A percentile compares a stretch with the other conserved stretches of the same genome.
These are phyloP conservation scores for Epichloe sylvatica DNA, from an alignment of 2,329 filamentous ascomycete genomes.

Conservation along the genomic window DNA sequence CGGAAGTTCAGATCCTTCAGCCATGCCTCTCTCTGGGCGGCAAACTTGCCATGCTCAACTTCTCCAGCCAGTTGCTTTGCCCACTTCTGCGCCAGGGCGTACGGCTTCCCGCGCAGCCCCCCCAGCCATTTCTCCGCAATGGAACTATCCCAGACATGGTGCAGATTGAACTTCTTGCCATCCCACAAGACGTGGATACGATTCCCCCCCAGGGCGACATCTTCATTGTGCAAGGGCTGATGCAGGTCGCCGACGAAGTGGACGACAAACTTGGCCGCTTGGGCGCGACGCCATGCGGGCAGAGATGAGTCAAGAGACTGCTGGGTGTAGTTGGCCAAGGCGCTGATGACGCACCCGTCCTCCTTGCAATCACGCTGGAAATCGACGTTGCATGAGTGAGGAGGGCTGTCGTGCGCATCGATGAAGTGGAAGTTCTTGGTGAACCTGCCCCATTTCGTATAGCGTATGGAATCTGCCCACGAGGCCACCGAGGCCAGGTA, in stretches of 20 bases:
- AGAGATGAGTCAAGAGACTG: constrained; percentile 35
- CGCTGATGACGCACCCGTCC: constrained; percentile 47
- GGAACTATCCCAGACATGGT: constrained; percentile 59
- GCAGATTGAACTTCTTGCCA: constrained; percentile 45
- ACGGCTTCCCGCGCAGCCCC: constrained; percentile 39
- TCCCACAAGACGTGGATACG: constrained; percentile 51
- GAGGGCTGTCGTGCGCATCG: constrained; percentile 51
- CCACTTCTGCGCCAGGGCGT: constrained; percentile 39
- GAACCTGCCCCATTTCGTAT: constrained; percentile 49
- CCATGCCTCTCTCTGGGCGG: constrained; percentile 37
- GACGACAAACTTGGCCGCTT: constrained; percentile 52
- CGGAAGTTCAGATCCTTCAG: constrained; percentile 40
- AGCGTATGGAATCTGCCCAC: constrained; percentile 54
- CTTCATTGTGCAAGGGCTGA: constrained; percentile 53
- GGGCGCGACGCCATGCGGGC: constrained; percentile 31
- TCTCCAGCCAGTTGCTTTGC: constrained; percentile 39
- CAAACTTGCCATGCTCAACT: constrained; percentile 44
- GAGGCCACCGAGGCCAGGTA: constrained; percentile 51
- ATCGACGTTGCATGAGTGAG: constrained; percentile 41
- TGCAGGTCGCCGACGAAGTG: constrained; percentile 60
- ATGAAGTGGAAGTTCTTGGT: constrained; percentile 54
- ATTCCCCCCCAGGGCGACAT: constrained; percentile 55
- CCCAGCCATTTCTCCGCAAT: constrained; percentile 54
- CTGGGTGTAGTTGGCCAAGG: constrained; percentile 46
- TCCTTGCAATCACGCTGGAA: constrained; percentile 47